A percentile compares a stretch with the other conserved stretches of the same genome.
Evolutionary conservation across 2,329 filamentous ascomycete genomes (phyloP).

Genomic region (Penicillium palitans): DNA sequence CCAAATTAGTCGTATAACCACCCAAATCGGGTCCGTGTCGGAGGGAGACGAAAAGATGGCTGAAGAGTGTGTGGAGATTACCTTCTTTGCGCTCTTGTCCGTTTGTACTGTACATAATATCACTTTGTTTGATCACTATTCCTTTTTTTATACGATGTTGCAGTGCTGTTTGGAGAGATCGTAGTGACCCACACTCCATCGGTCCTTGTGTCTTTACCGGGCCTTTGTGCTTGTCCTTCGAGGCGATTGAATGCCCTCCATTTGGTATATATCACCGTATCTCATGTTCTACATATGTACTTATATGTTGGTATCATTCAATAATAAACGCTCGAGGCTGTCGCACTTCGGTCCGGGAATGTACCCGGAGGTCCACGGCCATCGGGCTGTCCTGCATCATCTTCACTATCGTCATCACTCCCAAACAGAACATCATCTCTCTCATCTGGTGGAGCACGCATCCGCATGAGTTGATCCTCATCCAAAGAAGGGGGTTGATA

Average conservation of each 20-base stretch:
- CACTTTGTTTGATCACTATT: slow-evolving; percentile 28
- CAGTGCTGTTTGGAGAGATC: background rate
- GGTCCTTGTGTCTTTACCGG: background rate
- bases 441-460: slow-evolving; percentile 59
- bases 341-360: slow-evolving; percentile 39
- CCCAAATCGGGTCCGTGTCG: background rate
- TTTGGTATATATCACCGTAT: too few relatives aligned
- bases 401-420: slow-evolving; percentile 50
- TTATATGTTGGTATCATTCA: slow-evolving; percentile 18
- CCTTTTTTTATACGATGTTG: slow-evolving; percentile 7
- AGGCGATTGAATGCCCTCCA: background rate
- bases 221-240: background rate
- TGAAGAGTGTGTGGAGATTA: slow-evolving; percentile 9
- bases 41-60: slow-evolving; percentile 14
- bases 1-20: background rate
- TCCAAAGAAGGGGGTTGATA: slow-evolving; percentile 68
- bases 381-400: slow-evolving; percentile 23
- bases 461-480: slow-evolving; percentile 58
- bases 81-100: slow-evolving; percentile 12
- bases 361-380: slow-evolving; percentile 32
- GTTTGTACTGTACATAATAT: slow-evolving; percentile 33
- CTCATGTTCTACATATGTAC: background rate
- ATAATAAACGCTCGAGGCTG: slow-evolving; percentile 36
- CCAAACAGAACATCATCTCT: slow-evolving; percentile 38
- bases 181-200: background rate